Base-by-base conservation (phyloP, 2,329 filamentous ascomycete species). In the Eutypa lata region DNA sequence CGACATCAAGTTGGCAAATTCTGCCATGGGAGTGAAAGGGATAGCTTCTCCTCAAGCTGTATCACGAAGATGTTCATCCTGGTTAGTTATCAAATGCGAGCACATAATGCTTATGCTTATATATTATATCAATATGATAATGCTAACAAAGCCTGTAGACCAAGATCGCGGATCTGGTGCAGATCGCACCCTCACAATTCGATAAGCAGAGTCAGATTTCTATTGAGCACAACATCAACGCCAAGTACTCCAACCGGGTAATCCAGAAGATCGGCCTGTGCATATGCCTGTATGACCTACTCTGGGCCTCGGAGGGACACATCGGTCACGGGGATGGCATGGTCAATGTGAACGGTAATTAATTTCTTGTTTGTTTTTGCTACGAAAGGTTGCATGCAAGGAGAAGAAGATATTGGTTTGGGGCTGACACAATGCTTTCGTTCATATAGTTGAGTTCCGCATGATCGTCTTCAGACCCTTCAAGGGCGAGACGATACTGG, bases 181-280 rank as follows among this genome's bases (percentile, higher is more conserved):
- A 96, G 73, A 95, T 99, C 73, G 81, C 84, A 31, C 94, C 94
- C 1, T 83, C 90, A 65, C 90, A 97, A 68, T 96, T 97, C 68
- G 82, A 86, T 56, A 94, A 94, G 71, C 80, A 84, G 55, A 95
- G 90, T 66, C 82, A 84, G 31, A 82, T 91, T 57, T 91, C 91
- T 1, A 90, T 99, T 58, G 91, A 97, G 73, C 92, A 99, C 75
- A 94, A 94, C 65, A 94, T 99, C 74, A 97, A 99, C 70, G 81
- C 86, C 58, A 99, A 99, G 74, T 99, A 97, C 72, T 86, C 93
- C 54, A 97, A 99, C 45, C 60, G 89, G 82, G 89, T 91, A 21
- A 91, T 99, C 56, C 93, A 96, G 68, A 94, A 94, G 67, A 87
- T 97, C 54, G 94, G 94, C 11, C 85, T 99, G 3, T 97, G 91